Conservation (phyloP, 257 asterid genomes). For the Euphrasia confusa region DNA sequence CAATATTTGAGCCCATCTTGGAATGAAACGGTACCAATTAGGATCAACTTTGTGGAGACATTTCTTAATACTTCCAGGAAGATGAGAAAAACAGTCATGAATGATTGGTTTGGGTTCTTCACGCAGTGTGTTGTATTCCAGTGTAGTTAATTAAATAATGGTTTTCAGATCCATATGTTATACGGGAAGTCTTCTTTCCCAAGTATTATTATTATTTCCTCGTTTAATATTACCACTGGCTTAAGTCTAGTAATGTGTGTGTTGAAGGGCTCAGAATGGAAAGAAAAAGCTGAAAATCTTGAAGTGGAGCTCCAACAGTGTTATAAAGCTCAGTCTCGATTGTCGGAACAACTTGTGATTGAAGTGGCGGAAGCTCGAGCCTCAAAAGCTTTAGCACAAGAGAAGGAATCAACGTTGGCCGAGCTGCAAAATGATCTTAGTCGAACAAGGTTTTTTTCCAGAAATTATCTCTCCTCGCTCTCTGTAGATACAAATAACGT, state of each 20-base stretch:
- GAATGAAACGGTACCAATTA: not conserved
- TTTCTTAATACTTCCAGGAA: no score
- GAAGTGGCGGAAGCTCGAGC: slow-evolving; percentile 93
- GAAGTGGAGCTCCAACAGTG: slow-evolving; percentile 92
- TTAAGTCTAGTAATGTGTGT: slow-evolving; percentile 14
- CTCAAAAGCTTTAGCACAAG: slow-evolving; percentile 66
- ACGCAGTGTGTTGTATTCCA: not conserved
- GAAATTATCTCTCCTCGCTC: not conserved
- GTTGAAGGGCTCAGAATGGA: slow-evolving; percentile 93
- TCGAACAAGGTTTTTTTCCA: slow-evolving; percentile 48
- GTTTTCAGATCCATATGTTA: not conserved
- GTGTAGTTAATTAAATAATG: not conserved
- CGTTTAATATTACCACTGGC: no score
- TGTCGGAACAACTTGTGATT: slow-evolving; percentile 93
- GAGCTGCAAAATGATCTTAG: slow-evolving; percentile 66
- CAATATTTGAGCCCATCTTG: not conserved
- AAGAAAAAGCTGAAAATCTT: slow-evolving; percentile 88
- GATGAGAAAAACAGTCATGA: not conserved
- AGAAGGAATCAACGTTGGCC: slow-evolving; percentile 59
- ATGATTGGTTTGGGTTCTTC: not conserved
- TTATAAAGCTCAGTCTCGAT: slow-evolving; percentile 92
- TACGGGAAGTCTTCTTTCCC: not conserved
- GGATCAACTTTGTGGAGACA: no score
- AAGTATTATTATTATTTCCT: not conserved
- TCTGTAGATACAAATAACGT: slow-evolving; percentile 11